phyloP scores from a whole-genome alignment of 768 basidiomycete genomes.

The Amylocystis lapponica region DNA sequence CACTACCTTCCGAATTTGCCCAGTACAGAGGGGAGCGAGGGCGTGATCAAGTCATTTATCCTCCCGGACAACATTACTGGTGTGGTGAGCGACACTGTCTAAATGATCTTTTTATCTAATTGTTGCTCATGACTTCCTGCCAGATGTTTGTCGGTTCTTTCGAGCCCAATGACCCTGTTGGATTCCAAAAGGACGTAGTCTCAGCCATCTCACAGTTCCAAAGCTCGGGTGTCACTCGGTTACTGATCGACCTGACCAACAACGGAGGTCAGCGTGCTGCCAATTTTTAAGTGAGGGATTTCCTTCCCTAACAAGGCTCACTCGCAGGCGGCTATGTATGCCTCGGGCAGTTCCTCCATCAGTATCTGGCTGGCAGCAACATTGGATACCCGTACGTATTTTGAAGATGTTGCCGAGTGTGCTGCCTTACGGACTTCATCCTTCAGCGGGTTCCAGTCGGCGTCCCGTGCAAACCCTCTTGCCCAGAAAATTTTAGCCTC shows the following conservation, averaged over 20 bases:
- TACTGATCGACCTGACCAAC: constrained; percentile 55
- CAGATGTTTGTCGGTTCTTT: constrained; percentile 64
- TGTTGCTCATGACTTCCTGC: too few relatives aligned
- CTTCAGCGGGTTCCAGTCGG: constrained; percentile 51
- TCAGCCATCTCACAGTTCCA: constrained; percentile 42
- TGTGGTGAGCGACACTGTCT: constrained; percentile 36
- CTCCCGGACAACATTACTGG: constrained; percentile 52
- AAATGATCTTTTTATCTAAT: not conserved
- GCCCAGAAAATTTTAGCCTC: constrained; percentile 54
- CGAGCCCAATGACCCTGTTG: constrained; percentile 36
- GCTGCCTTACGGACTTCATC: not conserved
- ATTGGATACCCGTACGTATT: constrained; percentile 45
- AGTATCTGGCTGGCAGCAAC: constrained; percentile 45
- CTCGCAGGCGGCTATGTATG: constrained; percentile 53
- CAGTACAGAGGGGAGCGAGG: constrained; percentile 38
- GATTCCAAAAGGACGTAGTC: constrained; percentile 47
- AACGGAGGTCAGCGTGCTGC: constrained; percentile 44
- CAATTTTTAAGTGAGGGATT: not conserved
- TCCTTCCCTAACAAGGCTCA: not conserved
- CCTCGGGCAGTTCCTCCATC: constrained; percentile 55
- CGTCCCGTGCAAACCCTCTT: constrained; percentile 46
- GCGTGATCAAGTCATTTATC: constrained; percentile 51
- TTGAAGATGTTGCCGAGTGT: not conserved
- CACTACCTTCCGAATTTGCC: constrained; percentile 44
- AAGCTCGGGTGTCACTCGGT: constrained; percentile 39